Conservation (phyloP, 805 yeast genomes). For the Suhomyces faveliae region DNA sequence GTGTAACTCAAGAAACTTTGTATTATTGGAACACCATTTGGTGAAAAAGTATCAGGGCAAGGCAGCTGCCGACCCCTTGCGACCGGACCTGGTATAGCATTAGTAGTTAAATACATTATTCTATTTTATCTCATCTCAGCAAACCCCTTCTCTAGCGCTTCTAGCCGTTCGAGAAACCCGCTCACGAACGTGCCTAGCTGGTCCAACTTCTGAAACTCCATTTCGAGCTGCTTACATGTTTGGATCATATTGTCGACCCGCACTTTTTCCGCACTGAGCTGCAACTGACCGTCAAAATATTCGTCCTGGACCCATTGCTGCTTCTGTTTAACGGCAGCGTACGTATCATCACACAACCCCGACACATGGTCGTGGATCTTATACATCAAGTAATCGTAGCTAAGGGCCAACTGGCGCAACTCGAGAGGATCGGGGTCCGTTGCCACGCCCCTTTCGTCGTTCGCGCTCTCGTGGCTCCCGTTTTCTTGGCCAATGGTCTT, state of each 20-base stretch:
- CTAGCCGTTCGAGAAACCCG: conserved; percentile 21
- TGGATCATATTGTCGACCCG: conserved; percentile 38
- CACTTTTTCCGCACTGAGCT: conserved; percentile 40
- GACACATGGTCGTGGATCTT: conserved; percentile 58
- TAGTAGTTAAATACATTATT: no score
- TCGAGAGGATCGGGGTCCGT: conserved; percentile 54
- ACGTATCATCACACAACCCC: conserved; percentile 43
- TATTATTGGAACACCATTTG: conserved; percentile 33
- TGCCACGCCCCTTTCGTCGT: background rate
- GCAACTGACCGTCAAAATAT: conserved; percentile 18
- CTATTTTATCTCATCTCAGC: background rate
- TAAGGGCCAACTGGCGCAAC: conserved; percentile 56
- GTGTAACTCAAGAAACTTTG: conserved; percentile 25
- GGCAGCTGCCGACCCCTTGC: background rate
- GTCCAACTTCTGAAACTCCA: conserved; percentile 51
- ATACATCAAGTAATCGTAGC: conserved; percentile 63
- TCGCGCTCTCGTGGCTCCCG: background rate
- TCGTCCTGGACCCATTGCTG: conserved; percentile 25
- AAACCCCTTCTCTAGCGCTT: conserved; percentile 16
- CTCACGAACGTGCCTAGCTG: conserved; percentile 41
- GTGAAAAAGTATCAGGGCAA: conserved; percentile 28
- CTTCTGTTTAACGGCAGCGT: conserved; percentile 29
- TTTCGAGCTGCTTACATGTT: conserved; percentile 51
- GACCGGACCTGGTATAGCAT: background rate
- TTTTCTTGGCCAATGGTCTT: background rate